A percentile compares a stretch with the other conserved stretches of the same genome.
phyloP scores from a whole-genome alignment of 495 filamentous ascomycete species.

The Apodospora peruviana region DNA sequence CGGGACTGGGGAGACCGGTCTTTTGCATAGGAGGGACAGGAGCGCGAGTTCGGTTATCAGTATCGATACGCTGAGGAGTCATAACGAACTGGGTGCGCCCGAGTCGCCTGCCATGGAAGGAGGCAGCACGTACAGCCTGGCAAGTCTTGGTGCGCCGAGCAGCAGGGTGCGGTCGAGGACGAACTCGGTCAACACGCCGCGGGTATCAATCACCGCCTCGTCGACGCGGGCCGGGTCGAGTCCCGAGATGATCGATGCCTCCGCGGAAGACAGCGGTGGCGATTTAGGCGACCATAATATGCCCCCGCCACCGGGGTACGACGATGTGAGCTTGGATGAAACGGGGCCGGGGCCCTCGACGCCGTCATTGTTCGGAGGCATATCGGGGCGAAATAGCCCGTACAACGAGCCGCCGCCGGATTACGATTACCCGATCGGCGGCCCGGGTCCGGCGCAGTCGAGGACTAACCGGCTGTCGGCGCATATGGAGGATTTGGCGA shows the following conservation, averaged over 20 bases:
- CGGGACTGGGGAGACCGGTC: slow-evolving; percentile 14
- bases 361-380: no score
- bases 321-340: slow-evolving; percentile 48
- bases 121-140: slow-evolving; percentile 18
- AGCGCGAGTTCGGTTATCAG: slow-evolving; percentile 40
- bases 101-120: slow-evolving; percentile 20
- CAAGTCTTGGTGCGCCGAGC: neutral
- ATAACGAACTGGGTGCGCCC: slow-evolving; percentile 12
- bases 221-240: slow-evolving; percentile 30
- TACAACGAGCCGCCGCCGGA: slow-evolving; percentile 43
- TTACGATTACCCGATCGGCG: slow-evolving; percentile 23
- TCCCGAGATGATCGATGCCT: slow-evolving; percentile 37
- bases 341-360: slow-evolving; percentile 25
- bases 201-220: slow-evolving; percentile 12
- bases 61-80: slow-evolving; percentile 33
- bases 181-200: slow-evolving; percentile 21
- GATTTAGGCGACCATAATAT: slow-evolving; percentile 45
- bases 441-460: slow-evolving; percentile 20
- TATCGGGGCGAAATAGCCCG: slow-evolving; percentile 29
- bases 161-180: slow-evolving; percentile 18
- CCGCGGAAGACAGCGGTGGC: slow-evolving; percentile 6
- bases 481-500: slow-evolving; percentile 22
- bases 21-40: slow-evolving; percentile 35
- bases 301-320: slow-evolving; percentile 48
- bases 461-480: slow-evolving; percentile 28